Conservation (phyloP, 2,329 filamentous ascomycete species). For the Lecanicillium sp. region DNA sequence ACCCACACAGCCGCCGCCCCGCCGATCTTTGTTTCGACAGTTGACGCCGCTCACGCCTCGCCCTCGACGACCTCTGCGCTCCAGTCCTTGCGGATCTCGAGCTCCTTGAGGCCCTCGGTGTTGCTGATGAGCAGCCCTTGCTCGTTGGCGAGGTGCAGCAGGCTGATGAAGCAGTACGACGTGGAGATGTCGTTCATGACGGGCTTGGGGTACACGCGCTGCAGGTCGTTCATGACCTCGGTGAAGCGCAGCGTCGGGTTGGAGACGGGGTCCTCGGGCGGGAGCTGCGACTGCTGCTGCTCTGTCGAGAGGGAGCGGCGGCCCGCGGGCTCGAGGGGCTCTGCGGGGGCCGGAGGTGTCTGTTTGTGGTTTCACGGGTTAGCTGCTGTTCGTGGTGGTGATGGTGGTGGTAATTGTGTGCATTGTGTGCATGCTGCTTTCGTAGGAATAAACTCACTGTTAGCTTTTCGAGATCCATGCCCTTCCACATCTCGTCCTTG, state of each 20-base stretch:
- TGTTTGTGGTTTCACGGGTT: neutral
- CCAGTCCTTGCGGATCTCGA: constrained; percentile 57
- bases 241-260: constrained; percentile 73
- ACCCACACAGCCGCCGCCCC: too few species aligned
- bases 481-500: constrained; percentile 66
- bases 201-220: constrained; percentile 77
- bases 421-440: too few species aligned
- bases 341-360: constrained; percentile 5
- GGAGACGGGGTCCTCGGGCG: constrained; percentile 28
- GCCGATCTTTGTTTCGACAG: too few species aligned
- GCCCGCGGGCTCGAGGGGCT: neutral
- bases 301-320: constrained; percentile 15
- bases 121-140: constrained; percentile 76
- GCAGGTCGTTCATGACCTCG: constrained; percentile 81
- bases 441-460: constrained; percentile 36
- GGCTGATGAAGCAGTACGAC: constrained; percentile 85
- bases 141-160: constrained; percentile 88
- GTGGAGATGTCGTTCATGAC: constrained; percentile 93
- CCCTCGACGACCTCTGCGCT: constrained; percentile 49
- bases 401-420: neutral
- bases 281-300: constrained; percentile 31
- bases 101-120: constrained; percentile 50
- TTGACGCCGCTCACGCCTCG: constrained; percentile 15
- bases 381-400: neutral
- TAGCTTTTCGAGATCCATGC: constrained; percentile 51